Conservation (phyloP, 768 basidiomycete species). For the Lactarius hengduanensis region DNA sequence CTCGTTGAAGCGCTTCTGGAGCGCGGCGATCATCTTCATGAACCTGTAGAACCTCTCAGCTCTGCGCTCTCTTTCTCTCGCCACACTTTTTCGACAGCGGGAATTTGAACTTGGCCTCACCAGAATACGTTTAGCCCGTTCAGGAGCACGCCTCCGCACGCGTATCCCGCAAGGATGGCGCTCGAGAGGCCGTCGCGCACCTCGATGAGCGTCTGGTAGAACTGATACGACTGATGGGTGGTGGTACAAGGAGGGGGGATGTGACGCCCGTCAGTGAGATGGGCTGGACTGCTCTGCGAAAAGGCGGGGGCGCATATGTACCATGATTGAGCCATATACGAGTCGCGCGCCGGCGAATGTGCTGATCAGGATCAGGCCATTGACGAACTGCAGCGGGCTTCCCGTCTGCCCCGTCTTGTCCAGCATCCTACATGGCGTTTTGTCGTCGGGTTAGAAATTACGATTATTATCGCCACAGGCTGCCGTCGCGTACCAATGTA, state of each 20-base stretch:
- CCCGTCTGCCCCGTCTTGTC: constrained; percentile 78
- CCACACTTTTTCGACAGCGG: background rate
- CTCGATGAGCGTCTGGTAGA: constrained; percentile 56
- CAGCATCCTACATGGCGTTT: constrained; percentile 53
- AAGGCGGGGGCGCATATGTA: constrained; percentile 25
- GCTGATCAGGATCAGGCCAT: constrained; percentile 63
- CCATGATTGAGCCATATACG: constrained; percentile 60
- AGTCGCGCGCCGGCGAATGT: constrained; percentile 72
- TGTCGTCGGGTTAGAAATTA: background rate
- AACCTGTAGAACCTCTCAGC: constrained; percentile 49
- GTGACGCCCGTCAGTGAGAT: background rate
- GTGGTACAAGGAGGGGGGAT: background rate
- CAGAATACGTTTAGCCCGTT: constrained; percentile 78
- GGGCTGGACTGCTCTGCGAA: background rate
- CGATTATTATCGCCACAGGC: background rate
- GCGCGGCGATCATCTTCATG: constrained; percentile 65
- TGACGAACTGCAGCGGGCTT: constrained; percentile 61
- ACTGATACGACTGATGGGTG: constrained; percentile 56
- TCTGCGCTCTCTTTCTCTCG: background rate
- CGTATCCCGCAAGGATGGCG: constrained; percentile 48
- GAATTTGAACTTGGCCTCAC: constrained; percentile 38
- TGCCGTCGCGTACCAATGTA: constrained; percentile 63
- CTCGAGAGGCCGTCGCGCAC: constrained; percentile 55
- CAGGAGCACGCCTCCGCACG: constrained; percentile 59
- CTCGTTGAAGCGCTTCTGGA: constrained; percentile 57